Conservation (phyloP, 2,329 filamentous ascomycete species). For the Penicillium sp. region DNA sequence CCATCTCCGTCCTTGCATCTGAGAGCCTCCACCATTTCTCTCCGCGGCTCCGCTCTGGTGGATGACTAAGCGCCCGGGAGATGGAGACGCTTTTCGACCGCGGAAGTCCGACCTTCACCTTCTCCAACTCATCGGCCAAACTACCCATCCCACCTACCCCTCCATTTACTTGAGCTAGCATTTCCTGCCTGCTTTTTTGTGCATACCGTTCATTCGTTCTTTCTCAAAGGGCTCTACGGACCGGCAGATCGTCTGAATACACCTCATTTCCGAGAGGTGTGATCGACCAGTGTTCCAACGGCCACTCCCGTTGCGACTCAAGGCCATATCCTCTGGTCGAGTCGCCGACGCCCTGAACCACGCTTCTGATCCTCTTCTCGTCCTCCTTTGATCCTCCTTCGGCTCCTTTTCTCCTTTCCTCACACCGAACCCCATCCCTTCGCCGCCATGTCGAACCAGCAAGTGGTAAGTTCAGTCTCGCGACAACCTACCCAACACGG, state of each 20-base stretch:
- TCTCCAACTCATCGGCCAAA: conserved; percentile 39
- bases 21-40: conserved; percentile 4
- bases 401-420: conserved; percentile 28
- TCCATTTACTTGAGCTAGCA: conserved; percentile 12
- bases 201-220: conserved; percentile 5
- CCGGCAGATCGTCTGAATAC: conserved; percentile 10
- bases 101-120: conserved; percentile 44
- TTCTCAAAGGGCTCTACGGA: conserved; percentile 7
- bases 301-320: conserved; percentile 33
- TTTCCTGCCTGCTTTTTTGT: conserved; percentile 1
- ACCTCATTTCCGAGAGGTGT: conserved; percentile 20
- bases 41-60: conserved; percentile 7
- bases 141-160: conserved; percentile 15
- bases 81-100: conserved; percentile 46
- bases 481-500: conserved; percentile 29
- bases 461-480: conserved; percentile 53
- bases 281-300: conserved; percentile 28
- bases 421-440: conserved; percentile 1
- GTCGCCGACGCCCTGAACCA: neutral
- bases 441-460: conserved; percentile 54
- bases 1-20: neutral
- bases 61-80: conserved; percentile 44
- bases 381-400: conserved; percentile 10
- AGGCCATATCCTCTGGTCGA: conserved; percentile 19
- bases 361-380: neutral